Conservation (phyloP, 495 filamentous ascomycete genomes). For the Penicillium longicatenatum region DNA sequence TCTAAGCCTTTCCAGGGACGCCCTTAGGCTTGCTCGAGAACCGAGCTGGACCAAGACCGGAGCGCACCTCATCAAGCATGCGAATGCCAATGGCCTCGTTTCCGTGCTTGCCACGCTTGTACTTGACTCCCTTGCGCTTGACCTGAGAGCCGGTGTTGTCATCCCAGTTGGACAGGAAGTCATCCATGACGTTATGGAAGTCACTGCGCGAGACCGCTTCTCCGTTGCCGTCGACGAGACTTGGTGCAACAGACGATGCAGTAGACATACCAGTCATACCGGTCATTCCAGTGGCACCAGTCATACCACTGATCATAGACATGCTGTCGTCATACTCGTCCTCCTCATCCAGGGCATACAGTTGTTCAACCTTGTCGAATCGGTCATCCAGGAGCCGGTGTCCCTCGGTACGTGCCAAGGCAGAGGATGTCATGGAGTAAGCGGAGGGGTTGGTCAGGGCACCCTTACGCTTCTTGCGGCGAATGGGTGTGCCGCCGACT, state of each 20-base stretch:
- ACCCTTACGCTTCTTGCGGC: conserved; percentile 87
- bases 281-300: conserved; percentile 45
- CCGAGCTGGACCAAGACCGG: conserved; percentile 73
- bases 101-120: conserved; percentile 76
- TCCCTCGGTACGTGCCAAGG: conserved; percentile 86
- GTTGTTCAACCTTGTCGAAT: conserved; percentile 86
- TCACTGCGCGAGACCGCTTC: conserved; percentile 60
- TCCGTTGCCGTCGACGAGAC: conserved; percentile 41
- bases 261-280: conserved; percentile 49
- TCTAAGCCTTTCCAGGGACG: conserved; percentile 35
- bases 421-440: conserved; percentile 97
- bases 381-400: conserved; percentile 81
- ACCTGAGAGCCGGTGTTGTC: conserved; percentile 68
- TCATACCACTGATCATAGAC: conserved; percentile 57
- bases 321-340: conserved; percentile 57
- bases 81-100: conserved; percentile 77
- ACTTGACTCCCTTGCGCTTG: conserved; percentile 57
- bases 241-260: conserved; percentile 49
- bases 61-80: conserved; percentile 88
- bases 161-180: conserved; percentile 74
- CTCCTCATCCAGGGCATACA: conserved; percentile 77
- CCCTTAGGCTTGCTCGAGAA: conserved; percentile 21
- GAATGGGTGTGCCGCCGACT: conserved; percentile 65
- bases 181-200: conserved; percentile 89
- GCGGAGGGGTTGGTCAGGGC: conserved; percentile 84